Conservation (phyloP, 129 eudicot genomes). For the Chrysanthemum seticuspe region DNA sequence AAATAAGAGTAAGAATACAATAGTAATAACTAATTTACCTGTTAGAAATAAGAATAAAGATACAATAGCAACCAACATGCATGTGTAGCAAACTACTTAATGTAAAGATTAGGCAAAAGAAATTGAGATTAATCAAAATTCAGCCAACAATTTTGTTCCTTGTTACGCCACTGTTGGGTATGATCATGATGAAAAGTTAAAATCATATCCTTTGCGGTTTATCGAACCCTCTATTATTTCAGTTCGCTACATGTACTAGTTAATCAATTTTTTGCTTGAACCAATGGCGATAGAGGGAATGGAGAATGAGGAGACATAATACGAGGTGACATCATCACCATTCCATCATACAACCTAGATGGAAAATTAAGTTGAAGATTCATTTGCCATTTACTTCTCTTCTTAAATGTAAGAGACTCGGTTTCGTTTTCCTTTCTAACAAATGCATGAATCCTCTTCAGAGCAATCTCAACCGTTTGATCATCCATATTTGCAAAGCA, state of each 20-base stretch:
- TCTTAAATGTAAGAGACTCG: background rate
- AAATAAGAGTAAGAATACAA: too few relatives aligned
- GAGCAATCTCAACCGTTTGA: slow-evolving; percentile 53
- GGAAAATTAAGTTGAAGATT: slow-evolving; percentile 51
- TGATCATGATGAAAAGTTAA: too few relatives aligned
- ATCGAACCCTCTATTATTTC: too few relatives aligned
- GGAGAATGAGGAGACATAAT: slow-evolving; percentile 70
- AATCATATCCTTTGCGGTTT: too few relatives aligned
- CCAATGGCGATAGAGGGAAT: slow-evolving; percentile 57
- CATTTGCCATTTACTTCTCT: slow-evolving; percentile 35
- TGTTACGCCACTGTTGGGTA: too few relatives aligned
- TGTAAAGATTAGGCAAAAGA: too few relatives aligned
- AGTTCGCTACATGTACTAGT: background rate
- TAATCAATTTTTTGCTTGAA: slow-evolving; percentile 50
- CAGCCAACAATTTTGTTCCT: too few relatives aligned
- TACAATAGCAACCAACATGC: too few relatives aligned
- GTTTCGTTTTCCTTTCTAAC: slow-evolving; percentile 26
- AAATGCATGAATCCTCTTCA: slow-evolving; percentile 53
- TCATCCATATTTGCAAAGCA: slow-evolving; percentile 93
- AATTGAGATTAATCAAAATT: too few relatives aligned
- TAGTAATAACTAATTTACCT: too few relatives aligned
- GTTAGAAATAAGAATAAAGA: too few relatives aligned
- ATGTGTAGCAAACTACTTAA: too few relatives aligned
- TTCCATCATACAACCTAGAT: slow-evolving; percentile 37
- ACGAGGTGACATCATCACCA: slow-evolving; percentile 33